Evolutionary conservation across 148 eudicot species (phyloP).

Genomic region (Oxyria digyna): DNA sequence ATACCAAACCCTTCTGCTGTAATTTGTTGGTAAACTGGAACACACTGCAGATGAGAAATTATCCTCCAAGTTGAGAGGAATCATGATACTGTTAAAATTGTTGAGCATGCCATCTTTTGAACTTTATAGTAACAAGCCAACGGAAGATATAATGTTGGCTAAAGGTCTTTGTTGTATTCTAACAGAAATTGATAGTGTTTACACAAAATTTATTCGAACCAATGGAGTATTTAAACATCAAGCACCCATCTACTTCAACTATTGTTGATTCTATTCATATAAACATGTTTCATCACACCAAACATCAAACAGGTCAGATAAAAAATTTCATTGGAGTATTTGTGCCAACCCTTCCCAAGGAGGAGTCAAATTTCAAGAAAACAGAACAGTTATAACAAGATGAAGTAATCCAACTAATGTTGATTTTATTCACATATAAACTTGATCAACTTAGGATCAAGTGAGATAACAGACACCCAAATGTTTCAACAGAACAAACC

Average conservation of each 20-base stretch:
- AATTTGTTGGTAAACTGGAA: background rate
- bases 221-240: background rate
- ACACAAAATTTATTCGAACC: background rate
- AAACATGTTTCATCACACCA: too few species aligned
- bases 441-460: slow-evolving; percentile 3
- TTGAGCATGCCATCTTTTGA: background rate
- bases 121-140: background rate
- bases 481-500: background rate
- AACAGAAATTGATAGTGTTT: background rate
- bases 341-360: too few species aligned
- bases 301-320: too few species aligned
- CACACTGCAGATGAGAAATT: background rate
- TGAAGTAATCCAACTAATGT: background rate
- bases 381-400: background rate
- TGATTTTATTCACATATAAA: slow-evolving; percentile 1
- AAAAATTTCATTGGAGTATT: too few species aligned
- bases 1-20: background rate
- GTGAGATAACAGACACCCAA: background rate
- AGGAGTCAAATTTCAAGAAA: too few species aligned
- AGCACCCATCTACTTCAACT: too few species aligned
- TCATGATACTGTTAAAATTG: background rate
- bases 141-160: background rate
- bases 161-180: background rate
- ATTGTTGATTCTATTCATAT: too few species aligned
- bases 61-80: background rate